phyloP scores from a whole-genome alignment of 2,329 filamentous ascomycete genomes.

The Trichoderma sp. region DNA sequence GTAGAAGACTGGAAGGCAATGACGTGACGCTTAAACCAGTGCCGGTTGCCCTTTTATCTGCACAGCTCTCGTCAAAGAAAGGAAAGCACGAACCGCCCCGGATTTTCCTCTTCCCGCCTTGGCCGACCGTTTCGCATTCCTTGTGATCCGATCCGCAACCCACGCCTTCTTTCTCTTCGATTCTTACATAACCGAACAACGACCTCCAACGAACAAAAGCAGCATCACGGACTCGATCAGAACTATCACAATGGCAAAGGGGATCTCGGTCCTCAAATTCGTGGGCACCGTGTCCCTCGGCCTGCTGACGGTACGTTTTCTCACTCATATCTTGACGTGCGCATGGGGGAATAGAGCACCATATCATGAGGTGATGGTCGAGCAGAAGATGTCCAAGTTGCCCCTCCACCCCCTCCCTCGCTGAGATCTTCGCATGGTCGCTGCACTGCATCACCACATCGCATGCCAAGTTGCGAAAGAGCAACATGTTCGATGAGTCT shows the following conservation, averaged over 20 bases:
- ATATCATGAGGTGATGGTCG: no score
- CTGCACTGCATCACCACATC: constrained; percentile 1
- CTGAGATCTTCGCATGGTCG: not conserved
- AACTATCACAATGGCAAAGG: constrained; percentile 63
- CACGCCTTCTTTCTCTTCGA: not conserved
- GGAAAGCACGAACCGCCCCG: no score
- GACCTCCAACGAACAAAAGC: no score
- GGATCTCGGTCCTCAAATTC: constrained; percentile 83
- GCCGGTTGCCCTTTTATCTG: no score
- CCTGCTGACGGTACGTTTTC: constrained; percentile 75
- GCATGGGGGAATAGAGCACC: no score
- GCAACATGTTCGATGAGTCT: not conserved
- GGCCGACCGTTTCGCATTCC: no score
- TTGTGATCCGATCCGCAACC: no score
- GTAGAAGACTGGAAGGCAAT: no score
- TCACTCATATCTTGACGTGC: not conserved
- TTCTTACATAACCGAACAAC: not conserved
- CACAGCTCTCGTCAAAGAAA: no score
- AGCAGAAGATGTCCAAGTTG: not conserved
- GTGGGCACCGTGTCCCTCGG: constrained; percentile 89
- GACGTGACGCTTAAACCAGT: no score
- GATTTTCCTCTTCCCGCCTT: no score
- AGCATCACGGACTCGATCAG: no score
- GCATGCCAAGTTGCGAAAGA: not conserved
- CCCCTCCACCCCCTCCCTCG: constrained; percentile 9